Evolutionary conservation across 495 filamentous ascomycete species (phyloP).

Genomic region (Aspergillus sclerotioniger): DNA sequence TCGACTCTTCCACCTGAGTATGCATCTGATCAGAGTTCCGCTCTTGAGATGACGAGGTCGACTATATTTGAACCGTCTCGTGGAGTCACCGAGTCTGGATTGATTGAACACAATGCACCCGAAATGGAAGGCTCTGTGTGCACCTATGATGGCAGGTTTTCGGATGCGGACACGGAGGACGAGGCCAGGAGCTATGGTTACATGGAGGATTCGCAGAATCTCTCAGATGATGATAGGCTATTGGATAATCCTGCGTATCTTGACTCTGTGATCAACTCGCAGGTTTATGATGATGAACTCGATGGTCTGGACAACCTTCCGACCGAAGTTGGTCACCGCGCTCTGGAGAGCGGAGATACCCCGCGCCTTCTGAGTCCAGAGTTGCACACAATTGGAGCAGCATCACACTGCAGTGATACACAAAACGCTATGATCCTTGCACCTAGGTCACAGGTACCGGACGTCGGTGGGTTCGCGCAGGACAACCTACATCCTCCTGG

Average conservation of each 20-base stretch:
- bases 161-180: slow-evolving; percentile 41
- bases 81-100: slow-evolving; percentile 1
- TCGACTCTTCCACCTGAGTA: slow-evolving; percentile 30
- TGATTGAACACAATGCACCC: background rate
- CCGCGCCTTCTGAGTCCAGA: slow-evolving; percentile 16
- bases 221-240: slow-evolving; percentile 36
- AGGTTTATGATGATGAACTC: slow-evolving; percentile 41
- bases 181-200: slow-evolving; percentile 27
- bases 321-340: background rate
- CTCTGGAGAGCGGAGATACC: slow-evolving; percentile 15
- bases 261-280: slow-evolving; percentile 47
- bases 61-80: slow-evolving; percentile 38
- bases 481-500: slow-evolving; percentile 10
- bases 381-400: slow-evolving; percentile 1
- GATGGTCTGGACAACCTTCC: slow-evolving; percentile 23
- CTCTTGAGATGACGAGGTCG: slow-evolving; percentile 41
- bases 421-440: background rate
- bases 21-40: slow-evolving; percentile 27
- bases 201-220: slow-evolving; percentile 30
- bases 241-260: slow-evolving; percentile 49
- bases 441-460: slow-evolving; percentile 7
- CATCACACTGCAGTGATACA: background rate
- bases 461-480: background rate
- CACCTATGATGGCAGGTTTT: slow-evolving; percentile 45
- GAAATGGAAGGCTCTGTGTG: slow-evolving; percentile 33